Conservation (phyloP, 495 filamentous ascomycete species). For the Neurospora discreta region DNA sequence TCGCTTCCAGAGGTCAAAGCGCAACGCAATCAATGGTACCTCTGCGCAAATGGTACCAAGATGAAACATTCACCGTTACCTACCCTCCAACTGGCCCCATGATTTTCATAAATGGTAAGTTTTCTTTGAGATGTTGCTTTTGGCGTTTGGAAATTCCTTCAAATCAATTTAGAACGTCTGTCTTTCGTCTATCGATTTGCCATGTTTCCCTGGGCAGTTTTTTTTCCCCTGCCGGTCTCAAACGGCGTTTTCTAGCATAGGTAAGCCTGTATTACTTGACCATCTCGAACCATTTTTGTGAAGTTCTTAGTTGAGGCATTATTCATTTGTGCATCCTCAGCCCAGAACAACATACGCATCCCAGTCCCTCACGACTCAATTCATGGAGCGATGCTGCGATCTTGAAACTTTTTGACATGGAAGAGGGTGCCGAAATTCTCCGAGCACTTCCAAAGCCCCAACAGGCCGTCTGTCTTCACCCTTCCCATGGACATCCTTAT, state of each 20-base stretch:
- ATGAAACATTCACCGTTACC: background rate
- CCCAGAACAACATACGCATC: background rate
- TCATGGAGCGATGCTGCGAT: background rate
- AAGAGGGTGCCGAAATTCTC: background rate
- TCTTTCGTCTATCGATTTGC: background rate
- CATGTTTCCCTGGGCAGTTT: background rate
- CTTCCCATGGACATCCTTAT: background rate
- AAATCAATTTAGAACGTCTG: background rate
- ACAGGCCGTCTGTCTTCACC: background rate
- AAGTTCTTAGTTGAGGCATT: background rate
- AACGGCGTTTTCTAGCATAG: background rate
- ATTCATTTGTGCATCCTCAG: background rate
- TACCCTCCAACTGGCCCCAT: background rate
- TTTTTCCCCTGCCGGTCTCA: background rate
- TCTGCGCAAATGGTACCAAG: background rate
- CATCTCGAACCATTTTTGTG: background rate
- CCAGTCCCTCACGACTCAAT: background rate
- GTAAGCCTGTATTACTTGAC: background rate
- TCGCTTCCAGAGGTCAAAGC: background rate
- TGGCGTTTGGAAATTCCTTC: background rate
- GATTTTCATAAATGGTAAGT: background rate
- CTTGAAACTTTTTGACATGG: background rate
- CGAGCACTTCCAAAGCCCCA: background rate
- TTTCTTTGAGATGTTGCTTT: background rate
- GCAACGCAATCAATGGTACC: background rate